Percentiles rank a stretch among this genome's conserved stretches.
These are phyloP conservation scores for Xylariomycetidae sp. DNA, from an alignment of 2,329 filamentous ascomycete species.

Conservation along the genomic window DNA sequence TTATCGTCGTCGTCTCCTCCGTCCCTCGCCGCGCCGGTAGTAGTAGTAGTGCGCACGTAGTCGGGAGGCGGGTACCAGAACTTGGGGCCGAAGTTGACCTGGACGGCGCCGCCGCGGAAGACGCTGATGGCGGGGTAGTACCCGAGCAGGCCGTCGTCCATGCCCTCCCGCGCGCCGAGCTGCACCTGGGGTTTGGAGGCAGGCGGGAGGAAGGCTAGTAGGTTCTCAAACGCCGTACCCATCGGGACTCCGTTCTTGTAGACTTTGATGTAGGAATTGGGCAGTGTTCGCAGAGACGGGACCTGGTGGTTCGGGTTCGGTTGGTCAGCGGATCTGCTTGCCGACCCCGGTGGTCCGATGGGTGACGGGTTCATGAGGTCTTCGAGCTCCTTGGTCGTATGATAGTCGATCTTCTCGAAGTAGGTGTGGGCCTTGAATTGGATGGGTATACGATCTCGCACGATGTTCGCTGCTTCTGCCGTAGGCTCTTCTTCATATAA, in stretches of 20 bases:
- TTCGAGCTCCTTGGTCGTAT: constrained; percentile 81
- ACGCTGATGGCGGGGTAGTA: constrained; percentile 94
- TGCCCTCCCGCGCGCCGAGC: constrained; percentile 73
- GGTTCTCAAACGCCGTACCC: constrained; percentile 81
- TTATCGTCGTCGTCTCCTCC: constrained; percentile 13
- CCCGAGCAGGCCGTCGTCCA: constrained; percentile 91
- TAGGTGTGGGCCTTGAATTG: constrained; percentile 90
- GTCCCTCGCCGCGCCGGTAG: constrained; percentile 14
- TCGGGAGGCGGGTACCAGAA: constrained; percentile 83
- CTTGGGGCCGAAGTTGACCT: constrained; percentile 89
- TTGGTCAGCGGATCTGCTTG: constrained; percentile 37
- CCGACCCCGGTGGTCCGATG: constrained; percentile 34
- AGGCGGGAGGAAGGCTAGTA: constrained; percentile 87
- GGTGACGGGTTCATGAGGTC: constrained; percentile 71
- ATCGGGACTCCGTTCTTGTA: constrained; percentile 89
- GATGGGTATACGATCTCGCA: constrained; percentile 92
- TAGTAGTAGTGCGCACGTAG: constrained; percentile 27
- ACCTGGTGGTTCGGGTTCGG: constrained; percentile 69
- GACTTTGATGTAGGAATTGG: constrained; percentile 78
- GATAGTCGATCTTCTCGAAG: constrained; percentile 90
- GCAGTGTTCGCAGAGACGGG: constrained; percentile 77
- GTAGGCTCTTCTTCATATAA: constrained; percentile 52
- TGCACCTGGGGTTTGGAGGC: constrained; percentile 71
- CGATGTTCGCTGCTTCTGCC: constrained; percentile 69
- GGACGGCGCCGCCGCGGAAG: constrained; percentile 84